A percentile compares a stretch with the other conserved stretches of the same genome.
phyloP scores from a whole-genome alignment of 2,329 filamentous ascomycete genomes.

The Trichoderma sp. region DNA sequence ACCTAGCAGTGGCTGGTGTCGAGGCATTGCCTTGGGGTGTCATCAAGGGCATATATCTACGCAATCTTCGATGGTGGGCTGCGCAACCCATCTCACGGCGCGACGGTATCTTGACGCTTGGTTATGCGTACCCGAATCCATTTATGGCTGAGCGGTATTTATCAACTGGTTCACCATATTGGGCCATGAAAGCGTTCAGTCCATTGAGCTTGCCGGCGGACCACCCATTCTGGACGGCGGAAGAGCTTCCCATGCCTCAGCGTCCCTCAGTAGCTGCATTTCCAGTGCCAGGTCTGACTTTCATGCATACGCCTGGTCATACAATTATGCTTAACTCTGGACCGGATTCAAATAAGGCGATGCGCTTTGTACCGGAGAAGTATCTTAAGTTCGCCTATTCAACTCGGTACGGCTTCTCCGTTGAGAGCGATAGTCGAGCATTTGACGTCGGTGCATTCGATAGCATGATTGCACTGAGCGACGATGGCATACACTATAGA shows the following conservation, averaged over 20 bases:
- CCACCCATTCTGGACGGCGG: not conserved
- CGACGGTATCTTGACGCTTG: not conserved
- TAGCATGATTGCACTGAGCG: constrained; percentile 16
- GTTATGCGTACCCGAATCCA: not conserved
- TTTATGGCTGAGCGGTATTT: not conserved
- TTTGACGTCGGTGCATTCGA: constrained; percentile 14
- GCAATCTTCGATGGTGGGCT: constrained; percentile 15
- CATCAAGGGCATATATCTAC: constrained; percentile 18
- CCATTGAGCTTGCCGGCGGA: not conserved
- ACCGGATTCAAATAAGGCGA: not conserved
- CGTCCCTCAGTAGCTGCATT: not conserved
- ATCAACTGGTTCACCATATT: not conserved
- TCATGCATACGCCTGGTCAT: not conserved
- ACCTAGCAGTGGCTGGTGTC: constrained; percentile 9
- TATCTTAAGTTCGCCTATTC: not conserved
- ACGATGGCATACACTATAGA: constrained; percentile 10
- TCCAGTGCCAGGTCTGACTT: not conserved
- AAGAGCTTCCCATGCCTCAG: not conserved
- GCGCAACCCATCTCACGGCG: constrained; percentile 4
- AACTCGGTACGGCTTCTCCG: not conserved
- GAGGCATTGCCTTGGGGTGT: constrained; percentile 17
- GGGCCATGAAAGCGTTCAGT: not conserved
- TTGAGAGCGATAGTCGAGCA: constrained; percentile 9
- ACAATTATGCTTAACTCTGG: not conserved
- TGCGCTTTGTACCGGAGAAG: not conserved